Evolutionary conservation across 768 basidiomycete genomes (phyloP), one percentile per base, ranked within the genome.

Genomic region (Zangia roseola): DNA sequence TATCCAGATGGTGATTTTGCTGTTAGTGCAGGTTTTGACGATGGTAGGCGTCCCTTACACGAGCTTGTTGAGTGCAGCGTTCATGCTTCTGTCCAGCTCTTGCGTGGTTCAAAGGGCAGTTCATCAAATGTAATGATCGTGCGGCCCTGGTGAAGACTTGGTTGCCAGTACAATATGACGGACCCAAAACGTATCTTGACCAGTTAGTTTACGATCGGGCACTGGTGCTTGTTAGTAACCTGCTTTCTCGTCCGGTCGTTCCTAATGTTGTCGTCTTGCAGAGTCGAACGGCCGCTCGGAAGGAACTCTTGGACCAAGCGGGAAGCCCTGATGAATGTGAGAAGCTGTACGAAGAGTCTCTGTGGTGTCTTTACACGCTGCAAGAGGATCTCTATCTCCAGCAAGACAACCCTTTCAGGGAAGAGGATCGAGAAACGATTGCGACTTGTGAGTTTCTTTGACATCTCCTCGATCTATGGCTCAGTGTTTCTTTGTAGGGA

Each of bases 161-260:
- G 89, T 66, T 92, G 13, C 89, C 90, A 6, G 80, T 80, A 43
- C 88, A 89, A 48, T 89, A 93, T 50, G 81, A 86, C 17, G 90
- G 90, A 2, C 84, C 88, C 0, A 86, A 83, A 62, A 83, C 82
- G 46, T 94, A 86, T 73, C 78, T 95, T 14, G 94, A 97, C 64
- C 88, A 92, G 67, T 73, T 97, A 20, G 80, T 98, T 5, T 97
- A 97, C 64, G 94, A 97, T 65, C 86, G 90, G 47, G 95, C 94
- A 0, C 75, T 97, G 28, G 73, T 85, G 36, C 75, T 94, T 37
- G 95, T 97, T 51, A 41, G 89, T 77, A 10, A 1, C 23, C 43
- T 45, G 20, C 14, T 35, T 30, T 24, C 21, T 21, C n/a, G 23
- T 3, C 35, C 43, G 10, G 14, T 44, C 2, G n/a, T 30, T 26